Evolutionary conservation across 768 basidiomycete species (phyloP).

Genomic region (Lactifluus volemus): DNA sequence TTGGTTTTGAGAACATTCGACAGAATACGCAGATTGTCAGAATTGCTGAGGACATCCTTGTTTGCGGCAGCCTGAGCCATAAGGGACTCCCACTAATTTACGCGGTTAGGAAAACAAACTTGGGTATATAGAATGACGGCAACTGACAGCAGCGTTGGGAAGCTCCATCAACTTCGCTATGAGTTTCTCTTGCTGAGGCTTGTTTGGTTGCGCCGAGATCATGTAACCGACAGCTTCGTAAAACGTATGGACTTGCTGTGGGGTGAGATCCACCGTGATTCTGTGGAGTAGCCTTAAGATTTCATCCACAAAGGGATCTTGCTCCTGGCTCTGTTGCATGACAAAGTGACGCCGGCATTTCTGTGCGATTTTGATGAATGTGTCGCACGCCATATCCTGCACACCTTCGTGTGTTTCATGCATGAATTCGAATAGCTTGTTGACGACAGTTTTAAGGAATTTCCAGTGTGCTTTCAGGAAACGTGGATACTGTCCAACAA

Average conservation of each 20-base stretch:
- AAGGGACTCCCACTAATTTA: constrained; percentile 82
- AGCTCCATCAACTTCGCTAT: constrained; percentile 95
- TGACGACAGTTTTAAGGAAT: constrained; percentile 99
- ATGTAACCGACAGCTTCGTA: constrained; percentile 99
- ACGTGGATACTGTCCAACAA: constrained; percentile 97
- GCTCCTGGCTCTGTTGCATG: constrained; percentile 95
- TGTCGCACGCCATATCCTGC: constrained; percentile 99
- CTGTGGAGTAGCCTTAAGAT: constrained; percentile 86
- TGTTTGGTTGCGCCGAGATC: constrained; percentile 98
- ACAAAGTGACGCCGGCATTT: constrained; percentile 98
- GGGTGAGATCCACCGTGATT: constrained; percentile 90
- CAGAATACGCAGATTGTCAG: constrained; percentile 94
- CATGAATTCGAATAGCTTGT: constrained; percentile 99
- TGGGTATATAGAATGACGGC: not conserved
- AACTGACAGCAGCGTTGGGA: constrained; percentile 79
- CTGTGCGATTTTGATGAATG: constrained; percentile 99
- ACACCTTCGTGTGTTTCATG: constrained; percentile 99
- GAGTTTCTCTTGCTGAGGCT: constrained; percentile 90
- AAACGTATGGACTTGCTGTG: constrained; percentile 97
- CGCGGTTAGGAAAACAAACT: not conserved
- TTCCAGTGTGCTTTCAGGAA: constrained; percentile 99
- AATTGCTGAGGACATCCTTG: constrained; percentile 83
- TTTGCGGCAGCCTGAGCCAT: constrained; percentile 93
- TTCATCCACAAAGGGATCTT: constrained; percentile 97
- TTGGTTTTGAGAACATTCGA: constrained; percentile 98